Percentiles rank a stretch among this genome's conserved stretches.
phyloP scores from a whole-genome alignment of 1,139 yeast genomes.

The Kazachstania sp. region DNA sequence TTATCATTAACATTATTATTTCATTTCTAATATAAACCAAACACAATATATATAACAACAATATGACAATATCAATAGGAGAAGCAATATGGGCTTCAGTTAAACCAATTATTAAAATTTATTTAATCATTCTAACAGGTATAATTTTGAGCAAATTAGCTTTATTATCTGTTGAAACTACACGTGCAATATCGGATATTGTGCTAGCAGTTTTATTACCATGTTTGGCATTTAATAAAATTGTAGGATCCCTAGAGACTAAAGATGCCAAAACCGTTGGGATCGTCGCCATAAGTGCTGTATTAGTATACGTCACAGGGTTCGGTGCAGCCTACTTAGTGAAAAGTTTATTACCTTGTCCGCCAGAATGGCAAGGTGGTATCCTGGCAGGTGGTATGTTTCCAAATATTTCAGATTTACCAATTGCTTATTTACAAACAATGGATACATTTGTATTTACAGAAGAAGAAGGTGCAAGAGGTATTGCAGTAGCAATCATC shows the following conservation, averaged over 20 bases:
- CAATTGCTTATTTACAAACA: constrained; percentile 84
- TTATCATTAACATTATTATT: no score
- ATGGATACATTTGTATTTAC: constrained; percentile 57
- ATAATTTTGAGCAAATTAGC: constrained; percentile 55
- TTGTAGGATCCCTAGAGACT: constrained; percentile 62
- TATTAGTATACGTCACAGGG: constrained; percentile 27
- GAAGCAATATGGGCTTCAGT: constrained; percentile 72
- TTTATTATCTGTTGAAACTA: constrained; percentile 65
- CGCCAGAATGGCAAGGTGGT: constrained; percentile 79
- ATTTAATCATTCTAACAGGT: constrained; percentile 70
- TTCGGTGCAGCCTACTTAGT: constrained; percentile 24
- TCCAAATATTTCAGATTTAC: constrained; percentile 73
- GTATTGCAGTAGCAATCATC: constrained; percentile 80
- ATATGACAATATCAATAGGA: constrained; percentile 44
- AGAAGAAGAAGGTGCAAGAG: constrained; percentile 53
- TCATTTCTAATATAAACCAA: no score
- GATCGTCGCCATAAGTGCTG: constrained; percentile 47
- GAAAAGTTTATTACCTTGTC: constrained; percentile 38
- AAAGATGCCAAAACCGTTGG: constrained; percentile 73
- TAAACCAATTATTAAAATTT: constrained; percentile 85
- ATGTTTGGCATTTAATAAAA: constrained; percentile 67
- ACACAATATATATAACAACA: not conserved
- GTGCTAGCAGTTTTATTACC: constrained; percentile 70
- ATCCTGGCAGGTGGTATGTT: constrained; percentile 70
- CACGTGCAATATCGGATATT: constrained; percentile 62